Evolutionary conservation across 805 yeast species (phyloP).

Genomic region (Nakazawaea ambrosiae): DNA sequence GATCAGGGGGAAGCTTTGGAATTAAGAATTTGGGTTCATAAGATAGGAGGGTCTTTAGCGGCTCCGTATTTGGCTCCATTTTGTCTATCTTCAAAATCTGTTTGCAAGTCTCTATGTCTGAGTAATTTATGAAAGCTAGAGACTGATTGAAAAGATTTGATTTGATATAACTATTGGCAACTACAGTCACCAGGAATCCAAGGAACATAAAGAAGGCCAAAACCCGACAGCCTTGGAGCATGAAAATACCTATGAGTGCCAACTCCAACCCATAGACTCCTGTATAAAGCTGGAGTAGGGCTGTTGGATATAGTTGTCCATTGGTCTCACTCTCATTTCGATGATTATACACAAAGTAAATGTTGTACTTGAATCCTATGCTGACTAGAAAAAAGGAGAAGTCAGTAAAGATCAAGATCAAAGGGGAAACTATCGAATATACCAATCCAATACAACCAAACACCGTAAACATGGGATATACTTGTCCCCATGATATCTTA

Average conservation of each 20-base stretch:
- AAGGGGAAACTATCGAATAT: constrained; percentile 74
- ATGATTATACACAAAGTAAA: constrained; percentile 48
- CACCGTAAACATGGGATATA: constrained; percentile 71
- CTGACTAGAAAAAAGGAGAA: constrained; percentile 51
- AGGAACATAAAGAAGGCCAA: constrained; percentile 49
- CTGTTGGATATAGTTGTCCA: constrained; percentile 68
- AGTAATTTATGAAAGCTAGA: constrained; percentile 16
- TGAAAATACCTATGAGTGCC: constrained; percentile 69
- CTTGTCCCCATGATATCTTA: constrained; percentile 63
- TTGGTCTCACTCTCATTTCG: constrained; percentile 52
- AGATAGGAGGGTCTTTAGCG: too few species aligned
- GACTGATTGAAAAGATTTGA: constrained; percentile 28
- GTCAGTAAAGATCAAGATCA: constrained; percentile 55
- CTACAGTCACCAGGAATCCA: constrained; percentile 45
- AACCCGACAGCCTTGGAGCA: constrained; percentile 34
- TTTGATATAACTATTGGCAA: constrained; percentile 48
- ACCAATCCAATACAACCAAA: constrained; percentile 73
- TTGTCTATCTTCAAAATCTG: not conserved
- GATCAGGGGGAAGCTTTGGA: too few species aligned
- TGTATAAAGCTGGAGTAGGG: constrained; percentile 67
- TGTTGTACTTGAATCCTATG: constrained; percentile 64
- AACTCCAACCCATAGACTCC: constrained; percentile 80
- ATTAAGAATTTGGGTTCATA: too few species aligned
- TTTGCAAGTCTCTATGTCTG: not conserved
- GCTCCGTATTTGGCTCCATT: not conserved